Evolutionary conservation across 495 filamentous ascomycete genomes (phyloP).

Genomic region (Tetracladium setigerum): DNA sequence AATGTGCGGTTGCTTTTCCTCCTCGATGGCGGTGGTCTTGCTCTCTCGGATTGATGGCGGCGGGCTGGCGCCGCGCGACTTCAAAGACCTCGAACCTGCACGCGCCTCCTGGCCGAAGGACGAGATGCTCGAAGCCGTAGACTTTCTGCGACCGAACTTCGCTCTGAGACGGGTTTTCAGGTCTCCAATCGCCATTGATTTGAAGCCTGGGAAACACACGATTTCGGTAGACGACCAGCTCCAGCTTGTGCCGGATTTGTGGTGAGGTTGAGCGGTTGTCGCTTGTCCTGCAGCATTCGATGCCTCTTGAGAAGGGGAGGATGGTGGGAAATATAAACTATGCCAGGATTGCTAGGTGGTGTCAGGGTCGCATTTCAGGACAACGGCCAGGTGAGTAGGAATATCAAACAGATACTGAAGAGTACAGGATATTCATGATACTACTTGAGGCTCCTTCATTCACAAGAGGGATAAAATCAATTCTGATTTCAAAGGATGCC

Average conservation of each 20-base stretch:
- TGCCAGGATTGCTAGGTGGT: neutral
- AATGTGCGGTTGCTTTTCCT: no score
- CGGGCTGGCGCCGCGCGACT: neutral
- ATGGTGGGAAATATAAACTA: neutral
- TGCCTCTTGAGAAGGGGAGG: neutral
- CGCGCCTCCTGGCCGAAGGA: conserved; percentile 5
- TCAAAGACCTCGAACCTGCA: neutral
- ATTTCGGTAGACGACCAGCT: neutral
- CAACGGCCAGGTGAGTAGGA: no score
- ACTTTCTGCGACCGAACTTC: conserved; percentile 38
- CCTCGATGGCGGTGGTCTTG: no score
- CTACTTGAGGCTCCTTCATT: no score
- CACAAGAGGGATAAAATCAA: no score
- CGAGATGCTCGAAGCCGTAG: conserved; percentile 28
- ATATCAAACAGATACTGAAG: no score
- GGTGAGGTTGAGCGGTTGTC: neutral
- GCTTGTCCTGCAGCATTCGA: neutral
- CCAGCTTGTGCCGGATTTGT: neutral
- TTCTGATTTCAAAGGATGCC: no score
- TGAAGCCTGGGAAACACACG: no score
- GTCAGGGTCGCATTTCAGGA: conserved; percentile 36
- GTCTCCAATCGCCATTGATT: conserved; percentile 33
- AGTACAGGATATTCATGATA: no score
- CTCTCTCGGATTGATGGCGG: no score
- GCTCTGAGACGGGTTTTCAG: conserved; percentile 38